phyloP scores from a whole-genome alignment of 306 rosid genomes.

The Arachis hypogaea region DNA sequence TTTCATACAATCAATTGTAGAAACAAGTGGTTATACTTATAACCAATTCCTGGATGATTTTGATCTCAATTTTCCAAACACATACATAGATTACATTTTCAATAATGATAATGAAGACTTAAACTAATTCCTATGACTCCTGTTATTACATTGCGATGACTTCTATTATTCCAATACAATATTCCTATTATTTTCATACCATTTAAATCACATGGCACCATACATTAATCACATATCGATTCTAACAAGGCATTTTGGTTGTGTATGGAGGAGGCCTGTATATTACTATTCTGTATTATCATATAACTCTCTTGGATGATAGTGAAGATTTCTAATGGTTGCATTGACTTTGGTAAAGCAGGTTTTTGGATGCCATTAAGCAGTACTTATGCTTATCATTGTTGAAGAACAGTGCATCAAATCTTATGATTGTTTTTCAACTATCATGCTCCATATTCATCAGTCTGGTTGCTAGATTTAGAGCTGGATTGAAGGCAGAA shows the following conservation, averaged over 20 bases:
- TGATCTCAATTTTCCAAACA: no score
- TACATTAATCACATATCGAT: no score
- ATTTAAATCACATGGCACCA: no score
- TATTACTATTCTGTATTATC: conserved; percentile 18
- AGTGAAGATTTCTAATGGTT: conserved; percentile 36
- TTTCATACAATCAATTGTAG: no score
- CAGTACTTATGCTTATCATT: conserved; percentile 93
- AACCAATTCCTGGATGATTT: no score
- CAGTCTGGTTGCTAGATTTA: conserved; percentile 96
- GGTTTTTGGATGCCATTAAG: conserved; percentile 99
- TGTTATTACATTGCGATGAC: no score
- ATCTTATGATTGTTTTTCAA: conserved; percentile 91
- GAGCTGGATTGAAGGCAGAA: conserved; percentile 99
- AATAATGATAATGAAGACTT: no score
- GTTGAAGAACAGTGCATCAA: conserved; percentile 98
- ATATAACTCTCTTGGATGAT: conserved; percentile 27
- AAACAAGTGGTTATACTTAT: no score
- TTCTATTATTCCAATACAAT: no score
- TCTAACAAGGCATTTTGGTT: neutral
- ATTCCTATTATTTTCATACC: no score
- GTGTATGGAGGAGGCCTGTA: neutral
- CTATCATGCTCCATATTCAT: conserved; percentile 98
- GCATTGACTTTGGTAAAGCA: conserved; percentile 61
- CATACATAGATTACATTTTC: no score
- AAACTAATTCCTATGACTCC: no score